Evolutionary conservation across 2,329 filamentous ascomycete species (phyloP).

Genomic region (Chaetomium globosum): DNA sequence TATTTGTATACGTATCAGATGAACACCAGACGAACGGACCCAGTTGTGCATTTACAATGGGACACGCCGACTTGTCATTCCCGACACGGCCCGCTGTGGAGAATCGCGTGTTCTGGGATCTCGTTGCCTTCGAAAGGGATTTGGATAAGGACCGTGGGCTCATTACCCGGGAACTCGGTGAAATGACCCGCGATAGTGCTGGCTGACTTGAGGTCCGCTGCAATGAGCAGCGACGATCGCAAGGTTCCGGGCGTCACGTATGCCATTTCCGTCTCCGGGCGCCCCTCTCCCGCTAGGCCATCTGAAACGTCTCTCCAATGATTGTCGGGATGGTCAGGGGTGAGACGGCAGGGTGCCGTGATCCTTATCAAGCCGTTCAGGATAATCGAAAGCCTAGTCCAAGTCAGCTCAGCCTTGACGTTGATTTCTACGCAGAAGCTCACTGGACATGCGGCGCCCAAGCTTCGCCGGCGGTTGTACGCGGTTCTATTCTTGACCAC

Average conservation of each 20-base stretch:
- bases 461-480: constrained; percentile 40
- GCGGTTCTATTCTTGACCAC: constrained; percentile 42
- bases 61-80: background rate
- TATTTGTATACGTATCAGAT: background rate
- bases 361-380: constrained; percentile 43
- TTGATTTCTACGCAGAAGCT: constrained; percentile 9
- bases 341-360: constrained; percentile 38
- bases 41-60: background rate
- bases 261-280: constrained; percentile 32
- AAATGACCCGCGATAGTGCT: constrained; percentile 41
- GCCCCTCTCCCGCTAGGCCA: background rate
- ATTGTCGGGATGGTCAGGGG: background rate
- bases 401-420: background rate
- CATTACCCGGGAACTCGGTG: constrained; percentile 43
- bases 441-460: constrained; percentile 43
- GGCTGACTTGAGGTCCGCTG: constrained; percentile 37
- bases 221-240: constrained; percentile 41
- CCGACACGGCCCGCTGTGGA: constrained; percentile 40
- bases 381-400: constrained; percentile 38
- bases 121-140: constrained; percentile 38
- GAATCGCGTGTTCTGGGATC: constrained; percentile 38
- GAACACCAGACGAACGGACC: background rate
- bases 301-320: constrained; percentile 16
- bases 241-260: constrained; percentile 42
- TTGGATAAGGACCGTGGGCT: constrained; percentile 42